Conservation (phyloP, 2,329 filamentous ascomycete genomes). For the Nakataea oryzae region DNA sequence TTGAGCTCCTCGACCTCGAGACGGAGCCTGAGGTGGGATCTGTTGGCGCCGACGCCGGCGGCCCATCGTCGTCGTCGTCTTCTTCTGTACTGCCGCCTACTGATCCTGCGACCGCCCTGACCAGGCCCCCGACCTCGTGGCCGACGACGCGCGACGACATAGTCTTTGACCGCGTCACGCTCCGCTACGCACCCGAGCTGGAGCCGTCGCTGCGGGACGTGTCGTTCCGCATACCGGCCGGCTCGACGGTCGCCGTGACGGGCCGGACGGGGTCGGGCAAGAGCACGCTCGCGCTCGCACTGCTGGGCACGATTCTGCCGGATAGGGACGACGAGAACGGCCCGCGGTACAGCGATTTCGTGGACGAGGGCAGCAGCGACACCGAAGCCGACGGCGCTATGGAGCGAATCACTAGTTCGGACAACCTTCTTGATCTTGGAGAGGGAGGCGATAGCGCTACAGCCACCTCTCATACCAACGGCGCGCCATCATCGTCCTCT, state of each 20-base stretch:
- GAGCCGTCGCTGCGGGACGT: constrained; percentile 62
- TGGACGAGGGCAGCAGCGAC: not conserved
- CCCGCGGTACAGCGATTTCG: not conserved
- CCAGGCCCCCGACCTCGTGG: constrained; percentile 61
- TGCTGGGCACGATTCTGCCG: constrained; percentile 46
- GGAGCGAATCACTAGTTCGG: not conserved
- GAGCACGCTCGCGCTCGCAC: constrained; percentile 57
- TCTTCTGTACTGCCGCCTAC: not conserved
- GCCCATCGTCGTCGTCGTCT: not conserved
- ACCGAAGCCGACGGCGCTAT: not conserved
- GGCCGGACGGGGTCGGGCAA: constrained; percentile 84
- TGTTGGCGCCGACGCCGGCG: constrained; percentile 23
- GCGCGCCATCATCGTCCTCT: not conserved
- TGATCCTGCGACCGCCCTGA: not conserved
- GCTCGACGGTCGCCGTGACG: constrained; percentile 55
- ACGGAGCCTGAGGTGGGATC: constrained; percentile 61
- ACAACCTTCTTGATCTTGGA: not conserved
- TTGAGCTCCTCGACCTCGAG: constrained; percentile 70
- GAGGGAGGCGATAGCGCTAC: not conserved
- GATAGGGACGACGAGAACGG: constrained; percentile 12
- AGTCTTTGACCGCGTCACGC: constrained; percentile 64
- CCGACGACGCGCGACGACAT: constrained; percentile 63
- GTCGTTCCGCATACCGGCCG: constrained; percentile 60
- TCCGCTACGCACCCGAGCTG: constrained; percentile 69
- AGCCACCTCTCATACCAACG: not conserved